Base-by-base conservation (phyloP, 106 monocot genomes). In the Dendrobium chrysotoxum region DNA sequence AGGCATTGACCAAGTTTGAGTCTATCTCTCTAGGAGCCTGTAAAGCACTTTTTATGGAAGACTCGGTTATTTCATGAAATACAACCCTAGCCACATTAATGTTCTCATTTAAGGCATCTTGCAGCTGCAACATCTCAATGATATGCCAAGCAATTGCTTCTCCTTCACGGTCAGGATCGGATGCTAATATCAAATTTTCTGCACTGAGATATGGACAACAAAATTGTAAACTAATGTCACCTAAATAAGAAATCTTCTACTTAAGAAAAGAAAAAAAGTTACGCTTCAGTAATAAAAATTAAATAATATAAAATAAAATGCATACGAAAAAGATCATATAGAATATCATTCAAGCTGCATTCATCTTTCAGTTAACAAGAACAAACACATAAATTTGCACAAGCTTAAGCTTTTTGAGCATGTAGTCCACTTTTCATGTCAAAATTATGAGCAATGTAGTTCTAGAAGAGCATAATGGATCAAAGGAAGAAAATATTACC, bases 111-210 rank as follows among this genome's bases (percentile, higher is more conserved):
- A 98, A 89, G 78, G 91, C 91, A 83, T 94, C 95, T 85, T 98
- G 98, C 23, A 95, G 98, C 40, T 84, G 81, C 78, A 98, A 80
- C 98, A 98, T 98, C 75, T 98, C 94, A 47, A 77, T 83, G 76
- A 98, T 90, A 82, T 98, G 98, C 98, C 98, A 98, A 67, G 98
- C 98, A 83, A 98, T 98, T 81, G 98, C 95, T 91, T 98, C 98
- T 57, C 98, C 98, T 89, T 98, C 98, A 77, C 98, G 90, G 53
- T 98, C 98, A 81, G 95, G 95, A 90, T 98, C 98, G 41, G 95
- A 93, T 80, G 98, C 98, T 82, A 98, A 88, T 57, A 98, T 92
- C 68, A 98, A 80, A 83, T 95, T 92, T 83, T 95, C 85, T 77
- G 91, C 92, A 72, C 98, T 98, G 87, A 78, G 72, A 85, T 77